These are phyloP conservation scores for Syncephalastrum contaminatum DNA, from an alignment of 371 early-diverging fungal genomes.

Conservation along the genomic window DNA sequence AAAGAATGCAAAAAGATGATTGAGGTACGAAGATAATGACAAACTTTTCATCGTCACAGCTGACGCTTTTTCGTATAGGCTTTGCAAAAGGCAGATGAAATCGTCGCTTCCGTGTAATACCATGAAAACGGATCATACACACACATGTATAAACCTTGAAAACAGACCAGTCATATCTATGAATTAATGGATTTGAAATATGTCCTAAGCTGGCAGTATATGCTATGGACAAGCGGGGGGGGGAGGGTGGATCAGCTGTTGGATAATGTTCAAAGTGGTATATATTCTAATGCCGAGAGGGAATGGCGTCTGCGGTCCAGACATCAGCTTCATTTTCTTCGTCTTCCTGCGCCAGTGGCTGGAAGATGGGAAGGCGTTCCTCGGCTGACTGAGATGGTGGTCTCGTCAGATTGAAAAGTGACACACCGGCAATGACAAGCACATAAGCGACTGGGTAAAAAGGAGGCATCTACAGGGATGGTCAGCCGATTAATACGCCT, in stretches of 20 bases:
- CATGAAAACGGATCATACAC: too few relatives aligned
- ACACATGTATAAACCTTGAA: too few relatives aligned
- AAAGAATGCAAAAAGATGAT: conserved; percentile 98
- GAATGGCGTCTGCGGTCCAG: not conserved
- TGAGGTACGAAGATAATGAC: conserved; percentile 46
- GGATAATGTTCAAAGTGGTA: too few relatives aligned
- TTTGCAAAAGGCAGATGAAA: conserved; percentile 92
- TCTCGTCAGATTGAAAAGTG: conserved; percentile 26
- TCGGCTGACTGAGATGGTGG: conserved; percentile 5
- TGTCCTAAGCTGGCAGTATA: too few relatives aligned
- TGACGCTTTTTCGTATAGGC: conserved; percentile 31
- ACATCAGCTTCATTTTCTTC: not conserved
- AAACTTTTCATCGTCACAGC: not conserved
- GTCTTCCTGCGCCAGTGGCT: not conserved
- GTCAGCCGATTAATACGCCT: not conserved
- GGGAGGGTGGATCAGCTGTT: too few relatives aligned
- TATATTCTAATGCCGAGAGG: too few relatives aligned
- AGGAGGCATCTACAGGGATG: conserved; percentile 27
- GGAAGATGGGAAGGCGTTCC: not conserved
- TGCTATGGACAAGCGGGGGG: too few relatives aligned
- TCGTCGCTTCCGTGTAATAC: conserved; percentile 59
- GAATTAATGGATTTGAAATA: too few relatives aligned
- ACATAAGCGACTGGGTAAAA: conserved; percentile 42
- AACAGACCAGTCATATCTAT: too few relatives aligned
- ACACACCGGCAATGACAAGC: conserved; percentile 30